Base-by-base conservation (phyloP, 805 yeast species). In the Metschnikowia kofuensis region DNA sequence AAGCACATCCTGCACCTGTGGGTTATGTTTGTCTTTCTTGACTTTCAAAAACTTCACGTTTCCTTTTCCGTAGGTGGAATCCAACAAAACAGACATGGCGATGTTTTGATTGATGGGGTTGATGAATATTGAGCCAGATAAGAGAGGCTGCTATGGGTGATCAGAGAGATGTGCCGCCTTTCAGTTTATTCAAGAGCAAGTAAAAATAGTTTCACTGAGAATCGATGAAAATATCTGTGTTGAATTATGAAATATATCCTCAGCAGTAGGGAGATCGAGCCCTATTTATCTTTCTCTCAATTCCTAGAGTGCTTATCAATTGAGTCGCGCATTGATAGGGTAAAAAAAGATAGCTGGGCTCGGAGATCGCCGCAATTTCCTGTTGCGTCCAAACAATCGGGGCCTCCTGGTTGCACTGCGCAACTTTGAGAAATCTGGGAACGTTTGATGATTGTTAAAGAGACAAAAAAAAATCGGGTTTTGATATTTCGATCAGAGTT, bases 1-100 rank as follows among this genome's bases (percentile, higher is more conserved):
- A 68, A 88, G 78, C 37, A 91, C 83, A 51, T 88, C 86, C 68
- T 91, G 97, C 40, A 75, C 74, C 61, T 80, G 72, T 14, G 92
- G 90, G 70, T 89, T 79, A 45, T 72, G 54, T 51, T 87, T 79
- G 70, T 89, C 88, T 63, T 85, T 87, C 70, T 82, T 85, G 59
- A 90, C 96, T 71, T 90, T 91, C 61, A 91, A 78, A 68, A 91
- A 87, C 67, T 91, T 89, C 65, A 91, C 97, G 71, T 89, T 89
- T 67, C 83, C 96, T 67, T 91, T 91, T 56, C 97, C 97, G 77
- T 91, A 91, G 30, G 87, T 73, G 28, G 95, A 84, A 38, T 57
- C 58, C 16, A 57, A 38, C 35, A 56, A 47, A 7, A 47, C 44
- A 14, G 60, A 52, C 60, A 56, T 56, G 47, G 36, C 34, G 32